These are phyloP conservation scores for Mycena vitilis DNA, from an alignment of 768 basidiomycete species.

Conservation along the genomic window DNA sequence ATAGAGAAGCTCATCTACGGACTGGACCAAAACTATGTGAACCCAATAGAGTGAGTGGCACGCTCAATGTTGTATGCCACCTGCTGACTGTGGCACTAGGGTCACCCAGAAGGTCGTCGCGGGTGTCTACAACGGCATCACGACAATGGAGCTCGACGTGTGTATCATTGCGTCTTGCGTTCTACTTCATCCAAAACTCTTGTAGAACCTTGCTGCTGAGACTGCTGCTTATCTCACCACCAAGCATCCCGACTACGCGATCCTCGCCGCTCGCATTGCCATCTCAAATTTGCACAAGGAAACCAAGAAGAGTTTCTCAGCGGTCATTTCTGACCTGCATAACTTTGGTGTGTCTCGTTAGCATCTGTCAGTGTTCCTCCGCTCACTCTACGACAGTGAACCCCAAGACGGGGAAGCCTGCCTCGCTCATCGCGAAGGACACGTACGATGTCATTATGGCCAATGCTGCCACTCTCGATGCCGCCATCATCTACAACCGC, in stretches of 20 bases:
- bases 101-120: conserved; percentile 93
- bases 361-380: background rate
- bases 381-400: conserved; percentile 67
- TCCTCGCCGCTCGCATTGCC: conserved; percentile 98
- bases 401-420: conserved; percentile 90
- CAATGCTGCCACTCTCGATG: conserved; percentile 87
- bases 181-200: conserved; percentile 71
- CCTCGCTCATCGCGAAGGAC: conserved; percentile 92
- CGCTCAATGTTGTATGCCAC: background rate
- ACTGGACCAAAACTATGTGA: conserved; percentile 91
- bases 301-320: conserved; percentile 96
- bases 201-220: conserved; percentile 93
- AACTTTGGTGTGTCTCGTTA: conserved; percentile 70
- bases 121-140: conserved; percentile 95
- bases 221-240: conserved; percentile 98
- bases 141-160: conserved; percentile 97
- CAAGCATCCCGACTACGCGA: conserved; percentile 97
- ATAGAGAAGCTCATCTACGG: conserved; percentile 96
- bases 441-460: conserved; percentile 85
- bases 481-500: conserved; percentile 99
- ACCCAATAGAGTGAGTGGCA: conserved; percentile 85
- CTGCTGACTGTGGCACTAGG: conserved; percentile 52
- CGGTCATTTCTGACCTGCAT: conserved; percentile 92
- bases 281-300: conserved; percentile 99
- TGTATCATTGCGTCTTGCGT: conserved; percentile 42